Conservation (phyloP, 2,329 filamentous ascomycete genomes). For the Rhinocladiella mackenziei region DNA sequence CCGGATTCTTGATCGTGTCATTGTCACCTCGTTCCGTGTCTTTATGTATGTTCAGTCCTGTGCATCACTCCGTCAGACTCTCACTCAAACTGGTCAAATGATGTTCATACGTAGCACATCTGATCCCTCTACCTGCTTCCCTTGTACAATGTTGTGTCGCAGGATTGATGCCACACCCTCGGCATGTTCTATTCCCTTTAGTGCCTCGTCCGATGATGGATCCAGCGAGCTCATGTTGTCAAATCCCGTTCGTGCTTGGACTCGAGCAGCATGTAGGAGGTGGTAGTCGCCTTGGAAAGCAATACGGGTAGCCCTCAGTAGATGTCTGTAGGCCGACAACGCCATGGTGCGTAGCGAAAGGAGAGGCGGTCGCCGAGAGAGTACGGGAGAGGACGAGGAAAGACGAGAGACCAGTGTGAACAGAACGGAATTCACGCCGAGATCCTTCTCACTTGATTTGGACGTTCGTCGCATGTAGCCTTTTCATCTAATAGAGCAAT, state of each 20-base stretch:
- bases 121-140: constrained; percentile 50
- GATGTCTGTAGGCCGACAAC: constrained; percentile 70
- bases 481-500: no score
- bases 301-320: constrained; percentile 74
- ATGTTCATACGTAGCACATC: constrained; percentile 18
- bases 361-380: constrained; percentile 1
- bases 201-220: constrained; percentile 55
- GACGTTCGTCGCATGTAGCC: no score
- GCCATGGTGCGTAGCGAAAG: constrained; percentile 54
- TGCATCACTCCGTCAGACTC: constrained; percentile 9
- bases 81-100: constrained; percentile 8
- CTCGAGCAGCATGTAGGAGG: constrained; percentile 65
- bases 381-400: no score
- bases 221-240: constrained; percentile 60
- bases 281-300: constrained; percentile 76
- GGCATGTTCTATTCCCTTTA: constrained; percentile 69
- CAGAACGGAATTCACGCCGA: no score
- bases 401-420: no score
- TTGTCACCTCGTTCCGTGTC: constrained; percentile 91
- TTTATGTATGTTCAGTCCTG: constrained; percentile 84
- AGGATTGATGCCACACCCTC: constrained; percentile 77
- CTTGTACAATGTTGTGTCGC: constrained; percentile 83
- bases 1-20: constrained; percentile 66
- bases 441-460: no score
- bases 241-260: constrained; percentile 71